phyloP scores from a whole-genome alignment of 2,329 filamentous ascomycete genomes.

The Fusarium odoratissimum region DNA sequence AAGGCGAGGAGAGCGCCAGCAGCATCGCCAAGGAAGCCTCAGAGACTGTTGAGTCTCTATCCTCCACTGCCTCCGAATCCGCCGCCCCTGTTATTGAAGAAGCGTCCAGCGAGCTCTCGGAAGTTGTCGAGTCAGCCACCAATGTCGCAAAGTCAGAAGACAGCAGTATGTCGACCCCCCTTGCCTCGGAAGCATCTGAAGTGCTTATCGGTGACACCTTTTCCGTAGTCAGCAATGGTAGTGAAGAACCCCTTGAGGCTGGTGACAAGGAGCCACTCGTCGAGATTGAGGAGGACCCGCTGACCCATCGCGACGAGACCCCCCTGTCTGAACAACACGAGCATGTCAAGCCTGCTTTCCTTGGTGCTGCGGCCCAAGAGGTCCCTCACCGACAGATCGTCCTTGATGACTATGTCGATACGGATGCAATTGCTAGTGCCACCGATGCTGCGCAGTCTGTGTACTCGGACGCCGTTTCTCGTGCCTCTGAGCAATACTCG shows the following conservation, averaged over 20 bases:
- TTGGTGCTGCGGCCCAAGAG: slow-evolving; percentile 63
- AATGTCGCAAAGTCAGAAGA: slow-evolving; percentile 32
- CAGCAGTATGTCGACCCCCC: slow-evolving; percentile 35
- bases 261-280: slow-evolving; percentile 46
- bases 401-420: slow-evolving; percentile 60
- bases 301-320: slow-evolving; percentile 40
- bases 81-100: slow-evolving; percentile 33
- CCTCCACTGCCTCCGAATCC: slow-evolving; percentile 40
- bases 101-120: slow-evolving; percentile 35
- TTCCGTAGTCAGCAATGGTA: slow-evolving; percentile 43
- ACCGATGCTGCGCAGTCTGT: slow-evolving; percentile 63
- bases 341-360: slow-evolving; percentile 59
- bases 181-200: slow-evolving; percentile 45
- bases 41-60: slow-evolving; percentile 25
- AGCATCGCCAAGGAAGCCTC: slow-evolving; percentile 31
- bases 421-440: slow-evolving; percentile 51
- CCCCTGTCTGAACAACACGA: slow-evolving; percentile 43
- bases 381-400: slow-evolving; percentile 61
- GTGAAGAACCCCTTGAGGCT: slow-evolving; percentile 41
- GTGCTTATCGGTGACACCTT: slow-evolving; percentile 40
- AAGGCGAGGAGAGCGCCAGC: slow-evolving; percentile 26
- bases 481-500: slow-evolving; percentile 75
- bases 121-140: slow-evolving; percentile 35
- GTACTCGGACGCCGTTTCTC: slow-evolving; percentile 73
- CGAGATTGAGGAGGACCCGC: slow-evolving; percentile 43